Evolutionary conservation across 495 filamentous ascomycete species (phyloP), one percentile per base, ranked within the genome.

Genomic region (Delitschia confertaspora): DNA sequence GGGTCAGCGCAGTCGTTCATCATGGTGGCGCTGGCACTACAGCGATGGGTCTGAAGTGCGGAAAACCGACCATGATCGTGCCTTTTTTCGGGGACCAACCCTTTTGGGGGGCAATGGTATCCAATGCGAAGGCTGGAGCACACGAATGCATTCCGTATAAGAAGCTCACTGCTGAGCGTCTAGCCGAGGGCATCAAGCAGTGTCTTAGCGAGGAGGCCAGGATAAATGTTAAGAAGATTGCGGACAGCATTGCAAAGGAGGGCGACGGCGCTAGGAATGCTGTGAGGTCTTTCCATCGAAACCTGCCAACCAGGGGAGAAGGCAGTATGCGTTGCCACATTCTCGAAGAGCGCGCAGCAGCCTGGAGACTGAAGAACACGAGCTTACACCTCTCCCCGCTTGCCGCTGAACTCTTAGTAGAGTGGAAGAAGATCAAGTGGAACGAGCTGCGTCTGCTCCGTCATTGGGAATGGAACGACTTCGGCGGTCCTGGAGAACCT

Each of bases 101-200:
- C 11, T 91, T 91, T 60, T 93, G 86, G 86, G 85, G 83, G 7
- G 61, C 69, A 3, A 86, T 86, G 75, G 69, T 88, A 3, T 71
- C 71, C 0, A 67, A 66, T 16, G 70, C 77, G 2, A 73, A 74
- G 3, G 83, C 83, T 10, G 85, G 85, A 1, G 74, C 82, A 1
- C 46, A 60, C 16, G 61, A 70, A 20, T 78, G 83, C 1, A 74
- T 88, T n/a, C 82, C 80, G 0, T 80, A 86, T 61, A 85, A 83
- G 55, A 65, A 69, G 1, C 61, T 91, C 0, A 81, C 67, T 3
- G 69, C 67, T 0, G 73, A 84, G 24, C 74, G 69, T 19, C 65
- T 85, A 2, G 78, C 75, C 10, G 74, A 80, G 7, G 85, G 80
- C 0, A 88, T 91, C 49, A 70, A 65, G 51, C 74, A 75, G 52